Evolutionary conservation across 2,329 filamentous ascomycete genomes (phyloP).

Genomic region (Talaromyces verruculosus): DNA sequence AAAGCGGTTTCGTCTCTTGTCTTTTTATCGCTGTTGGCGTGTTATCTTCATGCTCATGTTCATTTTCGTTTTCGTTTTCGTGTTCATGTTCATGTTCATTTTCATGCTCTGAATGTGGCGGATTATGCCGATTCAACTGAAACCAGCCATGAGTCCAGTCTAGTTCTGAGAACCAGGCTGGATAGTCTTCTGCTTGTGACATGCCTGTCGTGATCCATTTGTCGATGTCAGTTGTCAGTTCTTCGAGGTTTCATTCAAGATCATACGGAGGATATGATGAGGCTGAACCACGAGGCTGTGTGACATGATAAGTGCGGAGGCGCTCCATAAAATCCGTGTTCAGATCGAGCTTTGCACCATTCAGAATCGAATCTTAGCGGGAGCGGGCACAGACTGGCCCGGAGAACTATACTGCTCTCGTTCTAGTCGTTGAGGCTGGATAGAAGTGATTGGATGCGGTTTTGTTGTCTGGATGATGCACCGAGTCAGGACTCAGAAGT

Average conservation of each 20-base stretch:
- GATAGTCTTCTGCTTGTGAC: conserved; percentile 7
- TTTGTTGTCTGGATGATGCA: background rate
- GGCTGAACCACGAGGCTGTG: conserved; percentile 2
- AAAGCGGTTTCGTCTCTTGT: background rate
- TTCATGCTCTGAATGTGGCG: background rate
- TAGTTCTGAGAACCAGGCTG: conserved; percentile 5
- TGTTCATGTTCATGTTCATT: background rate
- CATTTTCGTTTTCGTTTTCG: background rate
- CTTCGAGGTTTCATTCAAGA: background rate
- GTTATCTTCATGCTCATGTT: background rate
- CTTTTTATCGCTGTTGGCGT: background rate
- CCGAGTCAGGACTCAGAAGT: no score
- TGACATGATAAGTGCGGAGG: conserved; percentile 3
- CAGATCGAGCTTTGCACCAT: background rate
- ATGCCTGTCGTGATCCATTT: background rate
- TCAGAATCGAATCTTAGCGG: conserved; percentile 1
- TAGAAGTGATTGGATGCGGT: background rate
- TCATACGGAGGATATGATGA: background rate
- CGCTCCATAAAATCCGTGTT: background rate
- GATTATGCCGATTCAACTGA: background rate
- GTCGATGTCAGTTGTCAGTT: background rate
- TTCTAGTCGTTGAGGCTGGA: background rate
- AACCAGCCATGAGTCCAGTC: conserved; percentile 9
- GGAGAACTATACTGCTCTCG: background rate
- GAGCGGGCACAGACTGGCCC: background rate